phyloP scores from a whole-genome alignment of 2,329 filamentous ascomycete genomes.

The Ophiostoma novo-ulmi region DNA sequence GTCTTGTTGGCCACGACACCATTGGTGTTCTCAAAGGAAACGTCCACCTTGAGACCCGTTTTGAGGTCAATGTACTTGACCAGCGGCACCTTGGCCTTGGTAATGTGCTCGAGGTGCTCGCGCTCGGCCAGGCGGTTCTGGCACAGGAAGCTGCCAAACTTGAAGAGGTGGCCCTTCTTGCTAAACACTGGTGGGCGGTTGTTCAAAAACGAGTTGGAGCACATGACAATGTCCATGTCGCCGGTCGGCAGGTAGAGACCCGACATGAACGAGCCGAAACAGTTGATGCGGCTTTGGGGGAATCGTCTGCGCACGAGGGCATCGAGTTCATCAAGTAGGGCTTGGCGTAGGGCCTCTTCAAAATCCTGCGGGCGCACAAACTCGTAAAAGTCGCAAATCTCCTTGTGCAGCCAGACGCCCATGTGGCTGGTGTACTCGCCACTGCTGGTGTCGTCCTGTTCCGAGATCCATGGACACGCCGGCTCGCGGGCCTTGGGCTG shows the following conservation, averaged over 20 bases:
- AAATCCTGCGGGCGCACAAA: slow-evolving; percentile 72
- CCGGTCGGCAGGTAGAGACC: slow-evolving; percentile 66
- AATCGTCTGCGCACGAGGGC: slow-evolving; percentile 53
- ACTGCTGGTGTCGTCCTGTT: slow-evolving; percentile 39
- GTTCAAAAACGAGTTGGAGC: slow-evolving; percentile 54
- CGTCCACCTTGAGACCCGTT: slow-evolving; percentile 79
- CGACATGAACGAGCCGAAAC: slow-evolving; percentile 93
- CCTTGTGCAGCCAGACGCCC: slow-evolving; percentile 70
- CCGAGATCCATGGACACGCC: slow-evolving; percentile 59
- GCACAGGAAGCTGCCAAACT: slow-evolving; percentile 58
- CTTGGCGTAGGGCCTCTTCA: slow-evolving; percentile 68
- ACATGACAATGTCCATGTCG: slow-evolving; percentile 89
- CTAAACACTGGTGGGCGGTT: slow-evolving; percentile 46
- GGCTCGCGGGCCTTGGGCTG: slow-evolving; percentile 39
- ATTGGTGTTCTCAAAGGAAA: slow-evolving; percentile 89
- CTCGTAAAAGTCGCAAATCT: slow-evolving; percentile 83
- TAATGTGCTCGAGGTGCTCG: slow-evolving; percentile 61
- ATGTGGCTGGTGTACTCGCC: slow-evolving; percentile 43
- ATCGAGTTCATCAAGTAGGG: slow-evolving; percentile 66
- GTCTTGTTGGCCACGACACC: slow-evolving; percentile 76
- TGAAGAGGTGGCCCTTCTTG: slow-evolving; percentile 54
- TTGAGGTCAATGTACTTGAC: slow-evolving; percentile 80
- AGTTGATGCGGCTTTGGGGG: slow-evolving; percentile 57
- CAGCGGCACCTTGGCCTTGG: slow-evolving; percentile 76
- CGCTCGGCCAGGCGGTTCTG: slow-evolving; percentile 52